Percentiles rank a stretch among this genome's conserved stretches.
These are phyloP conservation scores for Cladosporium austrohemisphaericum DNA, from an alignment of 2,329 filamentous ascomycete species.

Conservation along the genomic window DNA sequence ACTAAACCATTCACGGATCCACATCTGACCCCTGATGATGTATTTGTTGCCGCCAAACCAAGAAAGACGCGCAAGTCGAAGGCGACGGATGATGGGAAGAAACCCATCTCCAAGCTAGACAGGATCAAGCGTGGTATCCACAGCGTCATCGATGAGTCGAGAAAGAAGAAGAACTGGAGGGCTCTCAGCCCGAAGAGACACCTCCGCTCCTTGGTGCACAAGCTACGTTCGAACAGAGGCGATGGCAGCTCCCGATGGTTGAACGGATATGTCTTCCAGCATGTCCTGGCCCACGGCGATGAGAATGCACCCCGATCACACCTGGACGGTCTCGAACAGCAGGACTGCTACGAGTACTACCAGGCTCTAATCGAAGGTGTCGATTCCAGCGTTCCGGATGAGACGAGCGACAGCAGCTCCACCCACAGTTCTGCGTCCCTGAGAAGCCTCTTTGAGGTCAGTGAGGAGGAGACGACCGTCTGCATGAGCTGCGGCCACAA, in stretches of 20 bases:
- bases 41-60: too few species aligned
- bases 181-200: constrained; percentile 16
- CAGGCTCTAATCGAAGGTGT: constrained; percentile 15
- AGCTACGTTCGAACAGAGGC: constrained; percentile 14
- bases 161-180: background rate
- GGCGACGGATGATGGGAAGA: background rate
- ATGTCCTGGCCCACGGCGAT: constrained; percentile 18
- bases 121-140: background rate
- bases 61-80: too few species aligned
- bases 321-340: constrained; percentile 15
- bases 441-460: constrained; percentile 16
- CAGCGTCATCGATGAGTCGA: background rate
- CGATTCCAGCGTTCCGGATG: background rate
- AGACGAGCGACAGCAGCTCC: background rate
- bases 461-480: constrained; percentile 1
- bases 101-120: background rate
- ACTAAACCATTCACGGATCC: constrained; percentile 1
- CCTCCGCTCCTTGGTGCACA: constrained; percentile 17
- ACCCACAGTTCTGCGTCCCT: background rate
- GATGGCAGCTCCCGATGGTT: background rate
- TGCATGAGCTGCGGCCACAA: constrained; percentile 15
- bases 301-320: background rate
- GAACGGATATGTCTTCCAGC: constrained; percentile 15
- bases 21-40: background rate
- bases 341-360: constrained; percentile 20